phyloP scores from a whole-genome alignment of 306 rosid genomes.

The Canavalia ensiformis region DNA sequence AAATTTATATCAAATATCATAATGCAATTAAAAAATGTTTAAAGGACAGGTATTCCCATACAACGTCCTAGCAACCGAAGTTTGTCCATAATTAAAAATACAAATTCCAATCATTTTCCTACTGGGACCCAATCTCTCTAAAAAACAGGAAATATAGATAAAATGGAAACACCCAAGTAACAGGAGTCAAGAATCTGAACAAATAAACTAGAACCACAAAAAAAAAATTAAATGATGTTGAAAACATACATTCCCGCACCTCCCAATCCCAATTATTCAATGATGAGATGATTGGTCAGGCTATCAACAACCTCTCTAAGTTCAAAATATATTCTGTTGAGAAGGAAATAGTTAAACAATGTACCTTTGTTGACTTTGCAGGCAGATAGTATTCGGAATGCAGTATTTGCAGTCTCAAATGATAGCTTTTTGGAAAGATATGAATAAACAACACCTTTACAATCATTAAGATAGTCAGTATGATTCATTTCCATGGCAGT shows the following conservation, averaged over 20 bases:
- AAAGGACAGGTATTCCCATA: slow-evolving; percentile 18
- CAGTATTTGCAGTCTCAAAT: slow-evolving; percentile 70
- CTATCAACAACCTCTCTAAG: slow-evolving; percentile 21
- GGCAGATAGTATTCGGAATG: slow-evolving; percentile 87
- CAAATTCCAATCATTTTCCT: neutral
- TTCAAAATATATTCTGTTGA: slow-evolving; percentile 17
- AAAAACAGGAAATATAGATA: slow-evolving; percentile 21
- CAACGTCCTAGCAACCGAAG: slow-evolving; percentile 9
- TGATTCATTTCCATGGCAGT: slow-evolving; percentile 64
- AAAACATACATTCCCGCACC: neutral
- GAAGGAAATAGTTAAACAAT: slow-evolving; percentile 8
- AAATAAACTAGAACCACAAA: slow-evolving; percentile 25
- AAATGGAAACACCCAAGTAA: slow-evolving; percentile 4
- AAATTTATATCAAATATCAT: slow-evolving; percentile 15
- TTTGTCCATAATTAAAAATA: slow-evolving; percentile 5
- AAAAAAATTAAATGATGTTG: slow-evolving; percentile 3
- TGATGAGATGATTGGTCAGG: neutral
- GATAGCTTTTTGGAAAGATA: slow-evolving; percentile 81
- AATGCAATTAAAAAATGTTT: neutral
- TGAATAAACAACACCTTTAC: slow-evolving; percentile 94
- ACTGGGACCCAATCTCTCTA: neutral
- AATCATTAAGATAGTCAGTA: slow-evolving; percentile 77
- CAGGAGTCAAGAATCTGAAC: neutral
- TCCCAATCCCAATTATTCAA: slow-evolving; percentile 16
- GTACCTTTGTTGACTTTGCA: slow-evolving; percentile 99